Percentiles rank a stretch among this genome's conserved stretches.
Conservation (phyloP, 768 basidiomycete species). For the Trametes punicea region DNA sequence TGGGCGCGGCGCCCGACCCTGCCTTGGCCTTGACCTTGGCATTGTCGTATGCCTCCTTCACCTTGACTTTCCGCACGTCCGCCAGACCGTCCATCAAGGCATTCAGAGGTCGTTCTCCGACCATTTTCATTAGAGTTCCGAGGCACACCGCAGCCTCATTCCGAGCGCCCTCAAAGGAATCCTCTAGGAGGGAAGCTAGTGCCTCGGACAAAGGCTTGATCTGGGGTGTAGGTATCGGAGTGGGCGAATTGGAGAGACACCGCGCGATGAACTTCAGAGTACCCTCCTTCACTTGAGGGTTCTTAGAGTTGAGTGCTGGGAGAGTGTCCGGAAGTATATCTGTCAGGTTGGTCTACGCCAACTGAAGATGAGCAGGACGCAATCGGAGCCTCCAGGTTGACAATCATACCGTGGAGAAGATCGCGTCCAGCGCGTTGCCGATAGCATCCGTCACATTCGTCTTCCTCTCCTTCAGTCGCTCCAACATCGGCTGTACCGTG, state of each 20-base stretch:
- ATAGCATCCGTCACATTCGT: conserved; percentile 86
- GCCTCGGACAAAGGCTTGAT: conserved; percentile 80
- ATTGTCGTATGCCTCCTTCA: conserved; percentile 90
- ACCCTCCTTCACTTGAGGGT: conserved; percentile 95
- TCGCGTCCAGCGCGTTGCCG: conserved; percentile 82
- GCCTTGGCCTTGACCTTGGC: conserved; percentile 88
- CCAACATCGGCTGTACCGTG: conserved; percentile 76
- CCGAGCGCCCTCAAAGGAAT: conserved; percentile 84
- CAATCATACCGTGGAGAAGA: conserved; percentile 66
- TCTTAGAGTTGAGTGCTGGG: conserved; percentile 78
- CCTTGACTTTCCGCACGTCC: conserved; percentile 86
- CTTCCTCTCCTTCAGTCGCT: conserved; percentile 93
- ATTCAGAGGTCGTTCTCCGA: conserved; percentile 89
- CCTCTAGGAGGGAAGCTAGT: conserved; percentile 75
- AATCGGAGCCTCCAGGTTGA: too few relatives aligned
- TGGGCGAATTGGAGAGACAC: conserved; percentile 66
- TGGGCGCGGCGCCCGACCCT: conserved; percentile 51
- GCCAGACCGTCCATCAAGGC: conserved; percentile 82
- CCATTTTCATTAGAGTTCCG: conserved; percentile 93
- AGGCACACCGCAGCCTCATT: conserved; percentile 86
- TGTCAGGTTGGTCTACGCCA: conserved; percentile 62
- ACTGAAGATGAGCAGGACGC: conserved; percentile 9
- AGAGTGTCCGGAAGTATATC: conserved; percentile 85
- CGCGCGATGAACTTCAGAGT: conserved; percentile 84
- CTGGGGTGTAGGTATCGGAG: conserved; percentile 68